These are phyloP conservation scores for Ilex aquifolium DNA, from an alignment of 257 asterid species.

Conservation along the genomic window DNA sequence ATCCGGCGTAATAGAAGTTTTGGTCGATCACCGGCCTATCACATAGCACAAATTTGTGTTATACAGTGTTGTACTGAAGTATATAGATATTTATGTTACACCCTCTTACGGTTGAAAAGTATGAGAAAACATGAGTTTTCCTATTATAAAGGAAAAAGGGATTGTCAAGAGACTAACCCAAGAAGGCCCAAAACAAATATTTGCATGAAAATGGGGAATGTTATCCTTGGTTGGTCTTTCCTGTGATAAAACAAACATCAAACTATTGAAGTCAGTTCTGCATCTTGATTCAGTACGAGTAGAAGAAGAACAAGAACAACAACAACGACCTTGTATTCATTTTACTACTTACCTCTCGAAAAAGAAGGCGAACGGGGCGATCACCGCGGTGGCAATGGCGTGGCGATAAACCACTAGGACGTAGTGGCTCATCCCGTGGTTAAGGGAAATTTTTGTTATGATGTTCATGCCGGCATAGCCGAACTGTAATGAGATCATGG, in stretches of 20 bases:
- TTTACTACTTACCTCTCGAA: constrained; percentile 41
- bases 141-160: too few species aligned
- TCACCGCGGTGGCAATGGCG: constrained; percentile 47
- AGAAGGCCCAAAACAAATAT: not conserved
- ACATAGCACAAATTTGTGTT: not conserved
- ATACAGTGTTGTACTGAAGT: not conserved
- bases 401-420: constrained; percentile 76
- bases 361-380: constrained; percentile 58
- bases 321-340: too few species aligned
- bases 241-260: not conserved
- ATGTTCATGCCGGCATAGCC: constrained; percentile 78
- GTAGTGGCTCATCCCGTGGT: constrained; percentile 70
- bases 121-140: too few species aligned
- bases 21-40: constrained; percentile 1
- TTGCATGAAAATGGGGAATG: not conserved
- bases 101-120: too few species aligned
- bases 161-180: not conserved
- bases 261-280: not conserved
- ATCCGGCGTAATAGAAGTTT: not conserved
- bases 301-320: too few species aligned
- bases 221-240: not conserved
- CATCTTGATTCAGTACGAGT: not conserved
- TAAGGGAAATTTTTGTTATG: constrained; percentile 47
- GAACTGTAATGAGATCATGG: constrained; percentile 62
- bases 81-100: too few species aligned